Conservation (phyloP, 257 asterid species). For the Solanum habrochaites region DNA sequence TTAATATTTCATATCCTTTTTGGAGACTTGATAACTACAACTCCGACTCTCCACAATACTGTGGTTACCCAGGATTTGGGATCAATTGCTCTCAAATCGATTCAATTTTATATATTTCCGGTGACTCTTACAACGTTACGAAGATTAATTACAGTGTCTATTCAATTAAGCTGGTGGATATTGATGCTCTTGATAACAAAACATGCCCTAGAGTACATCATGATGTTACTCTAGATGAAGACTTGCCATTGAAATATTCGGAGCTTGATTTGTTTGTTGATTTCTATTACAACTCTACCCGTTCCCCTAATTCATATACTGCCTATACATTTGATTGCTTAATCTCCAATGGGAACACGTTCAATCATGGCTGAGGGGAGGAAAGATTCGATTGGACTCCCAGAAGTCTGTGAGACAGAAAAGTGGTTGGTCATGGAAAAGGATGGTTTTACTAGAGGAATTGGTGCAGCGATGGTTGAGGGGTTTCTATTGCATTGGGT, state of each 20-base stretch:
- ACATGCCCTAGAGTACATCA: background rate
- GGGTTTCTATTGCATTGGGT: background rate
- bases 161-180: background rate
- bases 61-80: background rate
- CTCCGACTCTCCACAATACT: background rate
- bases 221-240: background rate
- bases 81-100: background rate
- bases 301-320: background rate
- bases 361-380: too few relatives aligned
- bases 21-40: background rate
- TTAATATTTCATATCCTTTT: background rate
- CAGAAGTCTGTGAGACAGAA: background rate
- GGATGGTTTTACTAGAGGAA: too few relatives aligned
- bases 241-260: background rate
- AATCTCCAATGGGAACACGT: too few relatives aligned
- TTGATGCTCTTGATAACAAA: background rate
- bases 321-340: too few relatives aligned
- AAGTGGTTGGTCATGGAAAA: background rate
- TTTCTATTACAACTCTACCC: background rate
- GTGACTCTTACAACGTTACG: background rate
- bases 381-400: background rate
- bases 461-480: background rate
- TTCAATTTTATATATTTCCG: background rate
- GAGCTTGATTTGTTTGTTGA: background rate
- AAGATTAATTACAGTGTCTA: rapidly evolving